A percentile compares a stretch with the other conserved stretches of the same genome.
Evolutionary conservation across 1,139 yeast genomes (phyloP).

Genomic region (Ashbya aceris): DNA sequence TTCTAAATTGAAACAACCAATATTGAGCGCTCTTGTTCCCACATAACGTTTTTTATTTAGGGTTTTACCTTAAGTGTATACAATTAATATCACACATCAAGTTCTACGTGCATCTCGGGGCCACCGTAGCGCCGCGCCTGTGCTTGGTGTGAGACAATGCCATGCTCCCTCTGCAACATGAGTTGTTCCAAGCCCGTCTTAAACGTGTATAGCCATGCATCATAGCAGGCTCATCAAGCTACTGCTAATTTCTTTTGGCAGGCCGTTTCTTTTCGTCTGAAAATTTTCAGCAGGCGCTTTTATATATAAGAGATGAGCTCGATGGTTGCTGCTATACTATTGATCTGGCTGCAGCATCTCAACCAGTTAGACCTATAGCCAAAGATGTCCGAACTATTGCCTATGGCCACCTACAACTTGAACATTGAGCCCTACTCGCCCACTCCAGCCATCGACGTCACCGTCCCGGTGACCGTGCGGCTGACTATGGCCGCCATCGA

Average conservation of each 20-base stretch:
- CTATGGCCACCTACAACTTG: slow-evolving; percentile 78
- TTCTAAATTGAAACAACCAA: slow-evolving; percentile 45
- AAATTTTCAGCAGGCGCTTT: slow-evolving; percentile 2
- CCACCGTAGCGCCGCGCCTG: too few relatives aligned
- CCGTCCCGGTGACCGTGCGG: slow-evolving; percentile 81
- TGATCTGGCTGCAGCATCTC: background rate
- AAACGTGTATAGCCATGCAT: too few relatives aligned
- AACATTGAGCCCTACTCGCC: slow-evolving; percentile 81
- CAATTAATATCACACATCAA: slow-evolving; percentile 4
- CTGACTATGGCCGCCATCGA: slow-evolving; percentile 93
- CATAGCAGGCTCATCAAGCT: background rate
- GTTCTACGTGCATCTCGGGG: background rate
- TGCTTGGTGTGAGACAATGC: too few relatives aligned
- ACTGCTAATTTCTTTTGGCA: background rate
- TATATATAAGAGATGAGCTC: slow-evolving; percentile 3
- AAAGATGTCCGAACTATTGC: slow-evolving; percentile 59
- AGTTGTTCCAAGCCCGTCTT: too few relatives aligned
- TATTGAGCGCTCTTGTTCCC: slow-evolving; percentile 3
- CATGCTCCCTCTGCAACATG: too few relatives aligned
- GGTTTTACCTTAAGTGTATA: slow-evolving; percentile 3
- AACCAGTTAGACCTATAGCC: background rate
- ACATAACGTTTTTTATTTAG: slow-evolving; percentile 3
- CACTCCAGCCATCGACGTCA: slow-evolving; percentile 76
- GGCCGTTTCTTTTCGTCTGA: background rate
- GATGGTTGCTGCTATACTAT: too few relatives aligned